A percentile compares a stretch with the other conserved stretches of the same genome.
phyloP scores from a whole-genome alignment of 2,329 filamentous ascomycete species.

The Leptographium wingfieldii region DNA sequence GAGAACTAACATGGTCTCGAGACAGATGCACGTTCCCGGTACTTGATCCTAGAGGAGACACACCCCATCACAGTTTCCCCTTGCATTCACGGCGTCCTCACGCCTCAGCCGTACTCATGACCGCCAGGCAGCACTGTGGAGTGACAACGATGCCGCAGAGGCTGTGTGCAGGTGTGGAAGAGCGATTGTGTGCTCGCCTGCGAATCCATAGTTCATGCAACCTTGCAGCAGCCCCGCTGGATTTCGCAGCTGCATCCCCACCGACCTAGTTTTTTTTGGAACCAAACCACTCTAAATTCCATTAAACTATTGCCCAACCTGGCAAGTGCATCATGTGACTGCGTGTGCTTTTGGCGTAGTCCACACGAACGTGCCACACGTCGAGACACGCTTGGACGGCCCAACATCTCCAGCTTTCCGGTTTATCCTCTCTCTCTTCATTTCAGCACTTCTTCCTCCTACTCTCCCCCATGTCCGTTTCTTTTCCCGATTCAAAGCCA shows the following conservation, averaged over 20 bases:
- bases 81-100: neutral
- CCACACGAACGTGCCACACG: neutral
- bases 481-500: neutral
- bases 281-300: neutral
- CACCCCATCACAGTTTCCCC: neutral
- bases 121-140: neutral
- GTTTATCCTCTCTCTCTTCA: neutral
- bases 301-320: neutral
- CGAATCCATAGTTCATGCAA: neutral
- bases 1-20: neutral
- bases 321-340: neutral
- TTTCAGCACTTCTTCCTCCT: neutral
- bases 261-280: slow-evolving; percentile 1
- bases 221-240: neutral
- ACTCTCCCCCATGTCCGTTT: neutral
- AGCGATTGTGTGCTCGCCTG: neutral
- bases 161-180: neutral
- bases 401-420: slow-evolving; percentile 1
- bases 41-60: neutral
- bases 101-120: neutral
- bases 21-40: neutral
- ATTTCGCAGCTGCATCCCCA: neutral
- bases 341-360: neutral
- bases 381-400: neutral
- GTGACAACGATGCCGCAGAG: neutral